Base-by-base conservation (phyloP, 345 rosid species). In the Stellera chamaejasme region DNA sequence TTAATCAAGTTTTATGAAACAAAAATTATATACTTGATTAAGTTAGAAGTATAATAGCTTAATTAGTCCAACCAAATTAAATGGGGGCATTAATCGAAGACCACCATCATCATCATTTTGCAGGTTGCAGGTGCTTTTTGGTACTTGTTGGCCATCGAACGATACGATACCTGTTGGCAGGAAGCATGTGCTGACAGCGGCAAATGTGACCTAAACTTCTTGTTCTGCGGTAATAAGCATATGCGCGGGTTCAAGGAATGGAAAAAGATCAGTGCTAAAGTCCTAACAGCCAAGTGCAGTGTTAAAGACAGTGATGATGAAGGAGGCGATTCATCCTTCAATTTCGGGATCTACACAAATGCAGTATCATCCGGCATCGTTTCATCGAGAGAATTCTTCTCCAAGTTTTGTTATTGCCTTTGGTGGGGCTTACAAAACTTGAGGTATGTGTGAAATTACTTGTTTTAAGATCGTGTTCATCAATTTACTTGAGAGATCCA, bases 371-470 rank as follows among this genome's bases (percentile, higher is more conserved):
- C 87, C 11, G 78, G 73, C 46, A 87, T 82, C 67, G 74, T 78
- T 52, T 44, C 75, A 1, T 79, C 92, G 10, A 64, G 74, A 27
- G 32, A 52, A 9, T 81, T 90, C 48, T 50, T 75, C 74, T 58
- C 84, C 14, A 87, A 82, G 66, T 87, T 87, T 69, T 79, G 75
- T 53, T 87, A 81, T 71, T 90, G 96, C 60, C 81, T 87, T 10
- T 87, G 97, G 97, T 90, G 95, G 95, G 97, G 97, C 27, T 74
- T 90, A 48, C 95, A 90, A 68, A 90, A 90, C 66, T 67, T 87
- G 72, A 90, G 97, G 97, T 89, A 64, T 45, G 43, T 43, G 52
- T 43, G 52, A 26, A 10, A n/a, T 44, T 10, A 23, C 49, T 50
- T 50, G n/a, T n/a, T 4, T 8, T 15, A 27, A 19, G 1, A 19